These are phyloP conservation scores for Jacaranda copaia DNA, from an alignment of 257 asterid genomes.

Conservation along the genomic window DNA sequence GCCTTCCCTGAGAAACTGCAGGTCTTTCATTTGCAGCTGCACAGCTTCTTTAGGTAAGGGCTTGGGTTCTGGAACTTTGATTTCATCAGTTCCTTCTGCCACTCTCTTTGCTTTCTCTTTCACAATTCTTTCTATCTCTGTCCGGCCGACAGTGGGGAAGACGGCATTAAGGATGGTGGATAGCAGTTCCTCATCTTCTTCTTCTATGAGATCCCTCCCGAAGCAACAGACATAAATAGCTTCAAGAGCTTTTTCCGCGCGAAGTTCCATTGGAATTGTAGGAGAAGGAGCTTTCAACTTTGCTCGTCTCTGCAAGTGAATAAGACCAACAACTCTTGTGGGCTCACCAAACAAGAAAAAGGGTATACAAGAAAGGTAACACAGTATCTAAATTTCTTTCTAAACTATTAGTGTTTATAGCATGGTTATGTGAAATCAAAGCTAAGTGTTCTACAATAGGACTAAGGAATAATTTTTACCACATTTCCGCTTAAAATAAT, in stretches of 20 bases:
- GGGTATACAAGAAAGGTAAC: no score
- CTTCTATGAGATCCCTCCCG: conserved; percentile 71
- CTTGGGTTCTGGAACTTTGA: conserved; percentile 61
- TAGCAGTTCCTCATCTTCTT: conserved; percentile 74
- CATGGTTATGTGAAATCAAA: no score
- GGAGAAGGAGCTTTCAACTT: conserved; percentile 60
- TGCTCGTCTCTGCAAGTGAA: conserved; percentile 66
- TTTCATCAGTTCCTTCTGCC: conserved; percentile 76
- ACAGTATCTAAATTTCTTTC: no score
- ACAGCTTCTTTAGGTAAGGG: conserved; percentile 91
- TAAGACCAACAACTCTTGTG: not conserved
- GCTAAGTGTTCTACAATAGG: no score
- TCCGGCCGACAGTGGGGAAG: conserved; percentile 69
- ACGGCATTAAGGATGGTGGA: conserved; percentile 67
- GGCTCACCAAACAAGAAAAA: no score
- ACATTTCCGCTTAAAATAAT: no score
- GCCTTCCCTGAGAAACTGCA: conserved; percentile 76
- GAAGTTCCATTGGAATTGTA: conserved; percentile 72
- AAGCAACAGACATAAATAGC: conserved; percentile 82
- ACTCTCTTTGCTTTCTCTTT: conserved; percentile 70
- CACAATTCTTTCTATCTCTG: conserved; percentile 61
- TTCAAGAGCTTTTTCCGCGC: conserved; percentile 94
- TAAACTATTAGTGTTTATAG: no score
- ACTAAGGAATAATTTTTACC: no score
- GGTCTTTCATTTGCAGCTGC: conserved; percentile 88